These are phyloP conservation scores for Penicillium concentricum DNA, from an alignment of 2,329 filamentous ascomycete species.

Conservation along the genomic window DNA sequence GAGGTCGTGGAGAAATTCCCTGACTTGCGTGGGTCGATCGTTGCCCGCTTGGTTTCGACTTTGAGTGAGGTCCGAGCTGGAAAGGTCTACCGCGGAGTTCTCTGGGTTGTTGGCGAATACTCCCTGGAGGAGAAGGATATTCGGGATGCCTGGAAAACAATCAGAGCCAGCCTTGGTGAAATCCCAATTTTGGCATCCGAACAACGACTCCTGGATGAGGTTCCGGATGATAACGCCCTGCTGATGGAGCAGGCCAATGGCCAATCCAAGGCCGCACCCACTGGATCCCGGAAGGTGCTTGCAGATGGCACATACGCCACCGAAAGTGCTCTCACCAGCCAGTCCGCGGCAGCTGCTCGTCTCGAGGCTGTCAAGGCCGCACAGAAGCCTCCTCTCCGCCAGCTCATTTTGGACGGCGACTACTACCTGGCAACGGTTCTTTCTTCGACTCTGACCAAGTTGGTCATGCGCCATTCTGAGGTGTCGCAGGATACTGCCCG, in stretches of 20 bases:
- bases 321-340: constrained; percentile 90
- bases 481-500: constrained; percentile 82
- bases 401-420: constrained; percentile 94
- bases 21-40: constrained; percentile 79
- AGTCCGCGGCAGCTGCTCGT: constrained; percentile 83
- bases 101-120: constrained; percentile 98
- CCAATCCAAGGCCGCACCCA: constrained; percentile 73
- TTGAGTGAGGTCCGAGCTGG: constrained; percentile 90
- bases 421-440: constrained; percentile 94
- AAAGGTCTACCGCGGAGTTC: constrained; percentile 92
- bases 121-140: constrained; percentile 92
- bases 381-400: constrained; percentile 89
- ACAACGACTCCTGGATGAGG: constrained; percentile 84
- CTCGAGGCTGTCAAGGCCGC: constrained; percentile 96
- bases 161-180: constrained; percentile 88
- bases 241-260: constrained; percentile 73
- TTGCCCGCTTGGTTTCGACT: constrained; percentile 83
- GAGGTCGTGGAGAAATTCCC: constrained; percentile 99
- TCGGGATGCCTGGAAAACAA: constrained; percentile 93
- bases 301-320: constrained; percentile 98
- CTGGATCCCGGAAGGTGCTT: constrained; percentile 84
- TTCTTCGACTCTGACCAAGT: constrained; percentile 92
- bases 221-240: constrained; percentile 66
- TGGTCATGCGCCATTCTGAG: constrained; percentile 96
- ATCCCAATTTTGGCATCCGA: constrained; percentile 96